Base-by-base conservation (phyloP, 495 filamentous ascomycete genomes). In the Haplographium delicatum region DNA sequence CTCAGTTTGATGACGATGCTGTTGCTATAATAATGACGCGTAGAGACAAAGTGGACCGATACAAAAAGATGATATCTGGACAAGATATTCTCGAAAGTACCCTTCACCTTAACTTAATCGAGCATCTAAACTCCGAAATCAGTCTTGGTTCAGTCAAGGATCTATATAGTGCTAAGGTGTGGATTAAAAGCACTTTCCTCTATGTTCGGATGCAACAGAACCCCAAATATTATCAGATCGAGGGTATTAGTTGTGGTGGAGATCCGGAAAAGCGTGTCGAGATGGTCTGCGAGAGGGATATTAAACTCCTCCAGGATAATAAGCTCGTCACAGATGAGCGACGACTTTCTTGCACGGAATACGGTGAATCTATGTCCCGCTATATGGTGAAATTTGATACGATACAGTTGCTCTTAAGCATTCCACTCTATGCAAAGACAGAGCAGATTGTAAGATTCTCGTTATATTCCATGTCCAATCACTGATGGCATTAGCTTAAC, bases 91-190 rank as follows among this genome's bases (percentile, higher is more conserved):
- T 98, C 1, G 93, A 98, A 62, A 98, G 93, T 65, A 85, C 78
- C 24, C 73, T 97, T 13, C 91, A 97, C 68, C 72, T 82, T 28
- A 89, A 95, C 56, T 70, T 97, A 1, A 86, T 96, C 30, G 91
- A 95, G 47, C 91, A 96, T 64, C 65, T 97, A 37, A 97, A 98
- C 64, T 91, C 91, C 0, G 93, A 98, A 60, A 88, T 96, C 34
- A 85, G 86, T 20, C 73, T 96, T 4, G 85, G 86, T 2, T 94
- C 88, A 1, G 83, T 98, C 49, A 78, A 70, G 2, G 73, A 84
- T 50, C 65, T 87, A 1, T 58, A 79, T 4, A 82, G 85, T 1
- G 93, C 93, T 20, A 85, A 84, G 54, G 73, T 65, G 53, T 98
- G 93, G 93, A 80, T 98, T 22, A 70, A 71, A 15, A 83, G 89